Conservation (phyloP, 495 filamentous ascomycete species). For the Trichoderma gamsii region DNA sequence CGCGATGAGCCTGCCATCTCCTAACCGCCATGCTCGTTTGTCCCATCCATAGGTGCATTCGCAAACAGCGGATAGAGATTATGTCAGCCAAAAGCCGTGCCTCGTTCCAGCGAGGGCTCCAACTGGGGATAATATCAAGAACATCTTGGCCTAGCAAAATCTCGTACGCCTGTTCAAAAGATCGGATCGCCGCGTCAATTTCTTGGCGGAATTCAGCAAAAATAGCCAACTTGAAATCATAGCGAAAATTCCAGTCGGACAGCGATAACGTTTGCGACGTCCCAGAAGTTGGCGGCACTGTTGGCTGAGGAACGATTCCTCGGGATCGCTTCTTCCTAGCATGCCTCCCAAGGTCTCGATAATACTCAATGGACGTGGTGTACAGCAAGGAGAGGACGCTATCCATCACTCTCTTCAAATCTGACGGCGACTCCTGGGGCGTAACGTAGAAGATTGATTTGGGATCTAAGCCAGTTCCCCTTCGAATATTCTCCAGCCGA, state of each 20-base stretch:
- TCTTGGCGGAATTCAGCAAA: constrained; percentile 89
- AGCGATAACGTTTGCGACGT: constrained; percentile 78
- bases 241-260: constrained; percentile 83
- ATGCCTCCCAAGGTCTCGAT: constrained; percentile 85
- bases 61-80: constrained; percentile 68
- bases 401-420: constrained; percentile 59
- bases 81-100: constrained; percentile 73
- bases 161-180: constrained; percentile 80
- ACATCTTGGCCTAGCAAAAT: constrained; percentile 71
- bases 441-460: constrained; percentile 64
- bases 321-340: constrained; percentile 73
- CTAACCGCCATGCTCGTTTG: constrained; percentile 68
- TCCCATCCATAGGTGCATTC: constrained; percentile 71
- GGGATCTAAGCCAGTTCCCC: constrained; percentile 69
- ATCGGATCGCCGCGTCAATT: constrained; percentile 75
- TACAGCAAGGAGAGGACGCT: constrained; percentile 58
- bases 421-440: constrained; percentile 37
- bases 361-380: constrained; percentile 70
- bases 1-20: constrained; percentile 67
- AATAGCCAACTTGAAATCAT: constrained; percentile 85
- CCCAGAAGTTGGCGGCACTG: constrained; percentile 73
- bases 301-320: constrained; percentile 68
- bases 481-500: constrained; percentile 65
- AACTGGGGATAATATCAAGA: constrained; percentile 78
- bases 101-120: constrained; percentile 82